Base-by-base conservation (phyloP, 257 asterid species). In the Avicennia marina region DNA sequence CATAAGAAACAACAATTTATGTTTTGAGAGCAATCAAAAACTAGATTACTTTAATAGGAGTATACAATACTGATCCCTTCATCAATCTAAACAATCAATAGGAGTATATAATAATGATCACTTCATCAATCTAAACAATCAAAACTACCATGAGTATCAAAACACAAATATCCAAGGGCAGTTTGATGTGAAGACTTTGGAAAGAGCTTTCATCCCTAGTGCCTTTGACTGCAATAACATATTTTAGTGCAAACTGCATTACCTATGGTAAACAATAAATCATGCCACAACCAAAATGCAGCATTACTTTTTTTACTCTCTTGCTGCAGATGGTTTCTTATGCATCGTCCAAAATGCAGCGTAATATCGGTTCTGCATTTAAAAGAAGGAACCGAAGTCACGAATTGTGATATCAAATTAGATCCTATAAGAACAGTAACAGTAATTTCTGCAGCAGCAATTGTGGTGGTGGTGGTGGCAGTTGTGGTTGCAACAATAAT, bases 301-400 rank as follows among this genome's bases (percentile, higher is more conserved):
- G 8, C 8, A 29, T 29, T 4, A 29, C 8, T 1, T 29, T 8
- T 29, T 24, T 51, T 17, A 49, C 63, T 17, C 55, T 44, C 40
- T 31, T 2, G 19, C 26, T 12, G 59, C 65, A 22, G 13, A 11
- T 53, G 76, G 55, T 63, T 64, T 75, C 87, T 90, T 90, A 18
- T 91, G 60, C 96, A 90, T 81, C 27, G 85, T 87, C 96, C 98
- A 90, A 75, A 87, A 87, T 60, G 98, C 89, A 25, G 96, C 84
- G 56, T 68, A 54, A 65, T 90, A 87, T 56, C 78, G 91, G 51
- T 84, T 87, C 96, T 90, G 85, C 69, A 75, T 36, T 39, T 13
- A 51, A n/a, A n/a, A n/a, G n/a, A n/a, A n/a, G n/a, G n/a, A n/a
- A n/a, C n/a, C n/a, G n/a, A n/a, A n/a, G n/a, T n/a, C n/a, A n/a